These are phyloP conservation scores for Quercus agrifolia DNA, from an alignment of 306 rosid genomes.

Conservation along the genomic window DNA sequence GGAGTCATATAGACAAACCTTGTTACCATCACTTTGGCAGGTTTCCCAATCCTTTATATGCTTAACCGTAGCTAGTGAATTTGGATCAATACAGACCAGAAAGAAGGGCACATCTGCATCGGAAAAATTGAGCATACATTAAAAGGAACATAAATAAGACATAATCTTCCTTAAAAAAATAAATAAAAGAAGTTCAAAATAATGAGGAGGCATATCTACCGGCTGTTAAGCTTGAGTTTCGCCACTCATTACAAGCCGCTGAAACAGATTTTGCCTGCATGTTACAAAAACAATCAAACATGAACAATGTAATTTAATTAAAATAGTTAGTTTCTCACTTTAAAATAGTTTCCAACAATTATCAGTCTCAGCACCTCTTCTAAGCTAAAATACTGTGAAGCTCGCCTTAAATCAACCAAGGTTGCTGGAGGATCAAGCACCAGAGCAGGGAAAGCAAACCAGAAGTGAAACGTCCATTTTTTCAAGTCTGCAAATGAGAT, in stretches of 20 bases:
- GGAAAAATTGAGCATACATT: slow-evolving; percentile 26
- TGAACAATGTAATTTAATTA: slow-evolving; percentile 2
- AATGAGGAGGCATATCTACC: slow-evolving; percentile 39
- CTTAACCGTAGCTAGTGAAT: slow-evolving; percentile 58
- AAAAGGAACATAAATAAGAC: slow-evolving; percentile 4
- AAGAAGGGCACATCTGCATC: slow-evolving; percentile 84
- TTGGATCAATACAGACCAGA: slow-evolving; percentile 53
- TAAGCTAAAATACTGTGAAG: slow-evolving; percentile 60
- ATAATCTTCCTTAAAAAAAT: not conserved
- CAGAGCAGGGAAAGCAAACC: slow-evolving; percentile 96
- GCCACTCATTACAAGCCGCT: slow-evolving; percentile 79
- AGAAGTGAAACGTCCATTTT: slow-evolving; percentile 81
- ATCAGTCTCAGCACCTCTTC: slow-evolving; percentile 53
- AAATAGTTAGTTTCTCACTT: slow-evolving; percentile 9
- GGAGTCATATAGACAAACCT: slow-evolving; percentile 50
- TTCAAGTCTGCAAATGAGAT: slow-evolving; percentile 95
- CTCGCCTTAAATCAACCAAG: slow-evolving; percentile 63
- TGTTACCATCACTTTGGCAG: slow-evolving; percentile 44
- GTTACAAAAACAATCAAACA: slow-evolving; percentile 11
- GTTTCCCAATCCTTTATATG: slow-evolving; percentile 79
- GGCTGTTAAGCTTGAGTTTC: slow-evolving; percentile 61
- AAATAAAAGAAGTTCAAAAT: not conserved
- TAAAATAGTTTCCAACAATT: not conserved
- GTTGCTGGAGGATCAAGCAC: slow-evolving; percentile 86
- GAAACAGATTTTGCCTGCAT: slow-evolving; percentile 74